Percentiles rank a stretch among this genome's conserved stretches.
Conservation (phyloP, 257 asterid genomes). For the Solanum medicagineum region DNA sequence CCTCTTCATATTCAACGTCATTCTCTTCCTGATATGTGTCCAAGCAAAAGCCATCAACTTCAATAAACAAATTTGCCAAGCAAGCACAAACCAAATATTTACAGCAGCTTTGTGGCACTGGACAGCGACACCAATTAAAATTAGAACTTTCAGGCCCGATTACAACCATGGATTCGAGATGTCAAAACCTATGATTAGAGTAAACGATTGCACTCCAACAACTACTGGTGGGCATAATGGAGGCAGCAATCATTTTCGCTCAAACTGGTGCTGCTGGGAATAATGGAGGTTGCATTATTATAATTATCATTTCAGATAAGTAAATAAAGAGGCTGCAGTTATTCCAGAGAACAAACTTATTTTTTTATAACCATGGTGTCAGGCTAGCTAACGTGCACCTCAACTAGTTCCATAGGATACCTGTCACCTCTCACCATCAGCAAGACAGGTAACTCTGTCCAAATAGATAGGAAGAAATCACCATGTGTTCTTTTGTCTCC, state of each 20-base stretch:
- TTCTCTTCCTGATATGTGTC: slow-evolving; percentile 57
- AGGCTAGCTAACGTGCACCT: background rate
- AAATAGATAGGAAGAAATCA: background rate
- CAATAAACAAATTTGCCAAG: background rate
- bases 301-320: background rate
- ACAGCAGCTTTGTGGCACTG: background rate
- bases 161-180: background rate
- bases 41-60: background rate
- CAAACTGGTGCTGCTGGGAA: background rate
- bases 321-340: background rate
- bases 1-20: slow-evolving; percentile 72
- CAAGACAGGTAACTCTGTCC: background rate
- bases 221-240: background rate
- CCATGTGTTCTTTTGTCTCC: background rate
- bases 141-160: background rate
- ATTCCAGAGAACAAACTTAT: background rate
- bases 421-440: background rate
- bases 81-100: background rate
- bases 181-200: background rate
- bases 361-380: background rate
- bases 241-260: background rate
- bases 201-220: background rate
- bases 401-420: background rate
- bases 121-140: background rate
- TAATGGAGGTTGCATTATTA: background rate